A percentile compares a stretch with the other conserved stretches of the same genome.
phyloP scores from a whole-genome alignment of 1,284 basidiomycete genomes.

The Caloboletus firmus region DNA sequence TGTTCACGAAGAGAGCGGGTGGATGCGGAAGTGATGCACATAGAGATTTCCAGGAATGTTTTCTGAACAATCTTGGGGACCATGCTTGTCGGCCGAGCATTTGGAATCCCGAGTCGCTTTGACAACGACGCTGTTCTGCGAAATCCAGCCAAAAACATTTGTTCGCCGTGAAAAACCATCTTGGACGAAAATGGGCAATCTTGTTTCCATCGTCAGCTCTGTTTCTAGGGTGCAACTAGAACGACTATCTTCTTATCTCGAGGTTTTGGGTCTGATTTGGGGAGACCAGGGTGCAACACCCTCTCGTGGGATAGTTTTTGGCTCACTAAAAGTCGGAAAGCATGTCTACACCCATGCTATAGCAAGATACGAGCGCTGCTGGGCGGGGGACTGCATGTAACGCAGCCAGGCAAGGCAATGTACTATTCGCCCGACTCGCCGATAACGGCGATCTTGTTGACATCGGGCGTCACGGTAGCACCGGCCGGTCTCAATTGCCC shows the following conservation, averaged over 20 bases:
- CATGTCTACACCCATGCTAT: slow-evolving; percentile 7
- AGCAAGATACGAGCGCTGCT: slow-evolving; percentile 6
- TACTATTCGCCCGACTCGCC: slow-evolving; percentile 7
- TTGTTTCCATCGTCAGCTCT: slow-evolving; percentile 1
- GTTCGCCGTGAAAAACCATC: slow-evolving; percentile 7
- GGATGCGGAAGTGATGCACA: background rate
- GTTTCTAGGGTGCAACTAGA: background rate
- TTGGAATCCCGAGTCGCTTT: background rate
- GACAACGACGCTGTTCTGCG: slow-evolving; percentile 8
- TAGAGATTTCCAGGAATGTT: background rate
- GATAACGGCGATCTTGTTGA: slow-evolving; percentile 5
- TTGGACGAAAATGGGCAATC: slow-evolving; percentile 5
- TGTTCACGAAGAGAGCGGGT: slow-evolving; percentile 5
- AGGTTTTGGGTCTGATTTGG: no score
- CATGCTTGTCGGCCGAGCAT: background rate
- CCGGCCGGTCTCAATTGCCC: background rate
- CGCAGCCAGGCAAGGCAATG: slow-evolving; percentile 2
- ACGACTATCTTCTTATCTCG: no score
- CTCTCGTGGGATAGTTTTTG: slow-evolving; percentile 2
- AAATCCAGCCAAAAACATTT: slow-evolving; percentile 6
- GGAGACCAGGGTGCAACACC: background rate
- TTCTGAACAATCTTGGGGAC: background rate
- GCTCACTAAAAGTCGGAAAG: slow-evolving; percentile 7
- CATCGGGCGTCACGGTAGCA: background rate
- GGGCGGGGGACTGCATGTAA: slow-evolving; percentile 5